Percentiles rank a stretch among this genome's conserved stretches.
These are phyloP conservation scores for Paraphoma sp. DNA, from an alignment of 2,329 filamentous ascomycete species.

Conservation along the genomic window DNA sequence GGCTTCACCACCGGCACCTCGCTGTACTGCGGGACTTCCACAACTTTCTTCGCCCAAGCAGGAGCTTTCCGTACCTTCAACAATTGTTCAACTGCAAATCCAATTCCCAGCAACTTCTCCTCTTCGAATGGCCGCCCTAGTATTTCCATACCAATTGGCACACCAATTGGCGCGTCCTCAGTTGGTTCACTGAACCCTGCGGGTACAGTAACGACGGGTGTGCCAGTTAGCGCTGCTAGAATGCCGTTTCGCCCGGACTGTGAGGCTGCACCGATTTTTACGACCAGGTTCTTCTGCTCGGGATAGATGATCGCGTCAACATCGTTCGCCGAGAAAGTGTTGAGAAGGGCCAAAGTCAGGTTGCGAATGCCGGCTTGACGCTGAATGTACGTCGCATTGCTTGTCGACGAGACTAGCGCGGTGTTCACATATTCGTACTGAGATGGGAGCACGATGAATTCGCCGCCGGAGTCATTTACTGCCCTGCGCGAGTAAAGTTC, in stretches of 20 bases:
- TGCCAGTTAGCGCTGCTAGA: conserved; percentile 61
- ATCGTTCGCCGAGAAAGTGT: conserved; percentile 56
- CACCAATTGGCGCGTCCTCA: conserved; percentile 60
- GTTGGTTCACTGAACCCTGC: conserved; percentile 60
- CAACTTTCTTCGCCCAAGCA: conserved; percentile 50
- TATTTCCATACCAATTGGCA: conserved; percentile 71
- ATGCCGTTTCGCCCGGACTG: conserved; percentile 68
- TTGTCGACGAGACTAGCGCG: conserved; percentile 59
- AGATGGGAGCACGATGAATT: conserved; percentile 66
- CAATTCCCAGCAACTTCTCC: conserved; percentile 60
- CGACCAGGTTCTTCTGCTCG: conserved; percentile 69
- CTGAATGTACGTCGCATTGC: conserved; percentile 57
- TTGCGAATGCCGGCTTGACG: conserved; percentile 58
- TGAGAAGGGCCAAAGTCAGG: conserved; percentile 59
- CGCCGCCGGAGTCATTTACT: conserved; percentile 40
- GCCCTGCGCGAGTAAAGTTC: conserved; percentile 56
- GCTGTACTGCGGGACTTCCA: conserved; percentile 50
- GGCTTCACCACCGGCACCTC: conserved; percentile 56
- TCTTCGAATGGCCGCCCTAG: conserved; percentile 65
- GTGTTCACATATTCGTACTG: conserved; percentile 64
- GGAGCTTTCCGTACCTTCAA: conserved; percentile 57
- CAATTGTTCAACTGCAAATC: conserved; percentile 58
- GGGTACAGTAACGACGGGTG: conserved; percentile 61
- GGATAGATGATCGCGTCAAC: conserved; percentile 69
- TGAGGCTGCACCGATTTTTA: conserved; percentile 61